Evolutionary conservation across 2,329 filamentous ascomycete species (phyloP), one percentile per base, ranked within the genome.

Genomic region (Microdochium bolleyi): DNA sequence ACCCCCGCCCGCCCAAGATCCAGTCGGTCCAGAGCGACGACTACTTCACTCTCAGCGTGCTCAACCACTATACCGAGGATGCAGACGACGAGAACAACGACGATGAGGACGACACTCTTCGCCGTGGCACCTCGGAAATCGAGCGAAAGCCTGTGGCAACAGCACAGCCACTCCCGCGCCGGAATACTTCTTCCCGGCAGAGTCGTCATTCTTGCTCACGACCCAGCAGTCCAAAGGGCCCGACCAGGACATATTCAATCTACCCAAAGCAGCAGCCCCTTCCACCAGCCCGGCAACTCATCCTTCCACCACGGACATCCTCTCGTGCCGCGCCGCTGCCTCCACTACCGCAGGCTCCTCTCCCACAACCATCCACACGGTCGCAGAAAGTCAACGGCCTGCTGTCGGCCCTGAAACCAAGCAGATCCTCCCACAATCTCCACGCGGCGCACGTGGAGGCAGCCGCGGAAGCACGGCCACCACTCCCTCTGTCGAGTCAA

Each of bases 171-270:
- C 19, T 46, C 3, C 19, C 41, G 7, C n/a, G 19, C 7, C 41
- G 16, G 19, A 46, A 10, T 3, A 46, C 19, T 22, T 46, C 41
- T 19, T 46, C 41, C 13, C n/a, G 19, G 16, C 41, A 46, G 19
- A 46, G 41, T 13, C 41, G 13, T 21, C 41, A 19, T 7, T 46
- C 41, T 21, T 16, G 8, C 3, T 21, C 19, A 7, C 41, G 41
- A 22, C 41, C 41, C 13, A 50, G 54, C 30, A 55, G 53, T 1
- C 59, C 56, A 49, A 58, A 55, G 41, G 54, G 50, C 41, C 25
- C 59, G 2, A 49, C 51, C 59, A 64, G 41, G 19, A 68, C 65
- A 2, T 74, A 74, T 54, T 73, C 73, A 1, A 64, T 73, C 38
- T 75, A 73, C 54, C 73, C 73, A 4, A 74, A 69, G 58, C 57